Evolutionary conservation across 805 yeast species (phyloP).

Genomic region (Ogataea ganodermae): DNA sequence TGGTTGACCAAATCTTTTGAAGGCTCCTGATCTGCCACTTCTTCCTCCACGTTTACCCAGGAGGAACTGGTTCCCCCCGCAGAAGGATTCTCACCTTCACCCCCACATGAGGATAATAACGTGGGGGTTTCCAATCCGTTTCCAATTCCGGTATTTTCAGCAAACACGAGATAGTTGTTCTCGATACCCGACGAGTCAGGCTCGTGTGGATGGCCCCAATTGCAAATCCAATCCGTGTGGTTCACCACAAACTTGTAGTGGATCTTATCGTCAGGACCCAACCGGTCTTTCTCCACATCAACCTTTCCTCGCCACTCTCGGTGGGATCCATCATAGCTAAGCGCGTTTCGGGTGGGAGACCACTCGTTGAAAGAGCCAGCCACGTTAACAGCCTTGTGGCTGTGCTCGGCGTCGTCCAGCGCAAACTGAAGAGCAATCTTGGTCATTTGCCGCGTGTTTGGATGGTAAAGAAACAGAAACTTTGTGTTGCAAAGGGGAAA

Average conservation of each 20-base stretch:
- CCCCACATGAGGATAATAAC: background rate
- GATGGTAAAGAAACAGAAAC: background rate
- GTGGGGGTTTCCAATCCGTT: background rate
- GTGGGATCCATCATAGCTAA: constrained; percentile 7
- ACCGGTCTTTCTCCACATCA: constrained; percentile 1
- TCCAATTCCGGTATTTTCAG: constrained; percentile 1
- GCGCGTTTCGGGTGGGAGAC: constrained; percentile 14
- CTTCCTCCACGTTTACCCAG: constrained; percentile 19
- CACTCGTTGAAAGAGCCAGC: constrained; percentile 30
- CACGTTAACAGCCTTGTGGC: constrained; percentile 14
- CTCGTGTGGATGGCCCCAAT: constrained; percentile 23
- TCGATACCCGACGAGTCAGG: constrained; percentile 28
- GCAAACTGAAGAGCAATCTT: constrained; percentile 12
- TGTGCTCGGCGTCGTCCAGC: constrained; percentile 20
- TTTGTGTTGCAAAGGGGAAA: background rate
- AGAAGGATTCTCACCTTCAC: background rate
- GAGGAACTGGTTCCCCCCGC: constrained; percentile 11
- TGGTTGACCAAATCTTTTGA: background rate
- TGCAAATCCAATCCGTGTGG: constrained; percentile 31
- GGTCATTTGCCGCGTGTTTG: background rate
- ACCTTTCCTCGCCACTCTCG: constrained; percentile 14
- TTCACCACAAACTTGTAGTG: constrained; percentile 34
- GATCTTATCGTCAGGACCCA: constrained; percentile 18
- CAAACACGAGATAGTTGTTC: constrained; percentile 27
- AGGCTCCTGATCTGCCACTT: background rate